A percentile compares a stretch with the other conserved stretches of the same genome.
Conservation (phyloP, 1,139 yeast genomes). For the Protomyces lactucae-debilis region DNA sequence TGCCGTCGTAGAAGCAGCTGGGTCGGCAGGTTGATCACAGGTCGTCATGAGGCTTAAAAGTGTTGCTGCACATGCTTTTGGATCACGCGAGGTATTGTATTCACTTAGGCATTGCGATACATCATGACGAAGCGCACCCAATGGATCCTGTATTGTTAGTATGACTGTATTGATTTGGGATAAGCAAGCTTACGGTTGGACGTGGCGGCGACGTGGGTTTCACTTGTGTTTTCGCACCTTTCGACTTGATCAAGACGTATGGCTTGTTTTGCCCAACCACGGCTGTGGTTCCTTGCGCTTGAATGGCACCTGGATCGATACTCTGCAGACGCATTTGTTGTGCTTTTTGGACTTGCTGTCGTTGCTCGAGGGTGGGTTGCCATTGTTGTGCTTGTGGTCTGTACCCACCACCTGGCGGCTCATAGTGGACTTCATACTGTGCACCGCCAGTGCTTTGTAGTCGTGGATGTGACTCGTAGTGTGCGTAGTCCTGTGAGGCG, state of each 20-base stretch:
- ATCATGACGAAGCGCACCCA: conserved; percentile 16
- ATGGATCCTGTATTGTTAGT: conserved; percentile 8
- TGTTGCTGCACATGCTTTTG: conserved; percentile 23
- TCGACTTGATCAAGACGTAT: neutral
- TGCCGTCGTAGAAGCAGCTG: neutral
- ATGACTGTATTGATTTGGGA: neutral
- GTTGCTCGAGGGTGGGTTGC: conserved; percentile 13
- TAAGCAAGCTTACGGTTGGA: conserved; percentile 11
- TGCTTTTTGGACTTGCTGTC: neutral
- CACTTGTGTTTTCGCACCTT: neutral
- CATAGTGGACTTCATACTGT: neutral
- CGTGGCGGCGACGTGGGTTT: conserved; percentile 11
- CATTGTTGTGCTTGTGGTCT: neutral
- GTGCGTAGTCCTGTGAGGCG: too few relatives aligned
- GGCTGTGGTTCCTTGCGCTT: neutral
- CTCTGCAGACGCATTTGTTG: neutral
- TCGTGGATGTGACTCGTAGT: too few relatives aligned
- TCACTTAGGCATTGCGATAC: conserved; percentile 21
- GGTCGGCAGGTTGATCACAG: conserved; percentile 6
- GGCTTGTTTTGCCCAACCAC: conserved; percentile 5
- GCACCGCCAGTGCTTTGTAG: too few relatives aligned
- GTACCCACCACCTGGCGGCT: neutral
- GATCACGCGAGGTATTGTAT: conserved; percentile 24
- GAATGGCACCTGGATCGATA: neutral
- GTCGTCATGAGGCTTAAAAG: conserved; percentile 13